phyloP scores from a whole-genome alignment of 176 grass and related monocot genomes.

The Musa beccarii region DNA sequence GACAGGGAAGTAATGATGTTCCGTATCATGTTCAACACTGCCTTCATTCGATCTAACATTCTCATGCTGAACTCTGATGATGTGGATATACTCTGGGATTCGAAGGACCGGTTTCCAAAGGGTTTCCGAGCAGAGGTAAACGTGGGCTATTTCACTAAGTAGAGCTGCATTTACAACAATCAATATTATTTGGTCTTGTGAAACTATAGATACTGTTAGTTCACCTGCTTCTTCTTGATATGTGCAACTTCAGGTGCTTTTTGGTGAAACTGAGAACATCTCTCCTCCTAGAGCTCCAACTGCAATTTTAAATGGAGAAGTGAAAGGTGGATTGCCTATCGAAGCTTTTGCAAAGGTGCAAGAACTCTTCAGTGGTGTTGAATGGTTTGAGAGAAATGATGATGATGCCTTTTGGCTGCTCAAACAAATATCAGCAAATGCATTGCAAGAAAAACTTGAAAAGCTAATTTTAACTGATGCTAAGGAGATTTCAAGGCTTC shows the following conservation, averaged over 20 bases:
- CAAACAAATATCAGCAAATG: conserved; percentile 86
- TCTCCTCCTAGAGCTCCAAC: conserved; percentile 75
- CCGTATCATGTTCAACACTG: conserved; percentile 94
- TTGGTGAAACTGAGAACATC: conserved; percentile 76
- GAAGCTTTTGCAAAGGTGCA: conserved; percentile 96
- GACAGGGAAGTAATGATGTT: conserved; percentile 99
- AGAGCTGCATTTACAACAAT: background rate
- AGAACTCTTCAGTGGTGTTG: conserved; percentile 89
- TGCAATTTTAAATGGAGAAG: conserved; percentile 62
- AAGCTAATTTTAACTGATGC: conserved; percentile 83
- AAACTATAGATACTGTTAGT: too few relatives aligned
- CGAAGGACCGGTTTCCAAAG: conserved; percentile 68
- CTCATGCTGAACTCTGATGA: conserved; percentile 89
- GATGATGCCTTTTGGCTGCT: conserved; percentile 84
- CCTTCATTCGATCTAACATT: conserved; percentile 91
- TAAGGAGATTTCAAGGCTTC: conserved; percentile 59
- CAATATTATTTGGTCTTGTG: background rate
- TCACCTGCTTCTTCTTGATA: background rate
- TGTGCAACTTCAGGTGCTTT: conserved; percentile 51
- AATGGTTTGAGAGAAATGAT: conserved; percentile 81
- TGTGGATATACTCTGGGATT: conserved; percentile 92
- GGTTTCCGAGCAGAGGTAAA: conserved; percentile 89
- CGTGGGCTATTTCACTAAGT: background rate
- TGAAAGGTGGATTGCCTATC: conserved; percentile 91
- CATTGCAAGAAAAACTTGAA: conserved; percentile 80